A percentile compares a stretch with the other conserved stretches of the same genome.
Conservation (phyloP, 2,329 filamentous ascomycete genomes). For the Aspergillus ochraceus region DNA sequence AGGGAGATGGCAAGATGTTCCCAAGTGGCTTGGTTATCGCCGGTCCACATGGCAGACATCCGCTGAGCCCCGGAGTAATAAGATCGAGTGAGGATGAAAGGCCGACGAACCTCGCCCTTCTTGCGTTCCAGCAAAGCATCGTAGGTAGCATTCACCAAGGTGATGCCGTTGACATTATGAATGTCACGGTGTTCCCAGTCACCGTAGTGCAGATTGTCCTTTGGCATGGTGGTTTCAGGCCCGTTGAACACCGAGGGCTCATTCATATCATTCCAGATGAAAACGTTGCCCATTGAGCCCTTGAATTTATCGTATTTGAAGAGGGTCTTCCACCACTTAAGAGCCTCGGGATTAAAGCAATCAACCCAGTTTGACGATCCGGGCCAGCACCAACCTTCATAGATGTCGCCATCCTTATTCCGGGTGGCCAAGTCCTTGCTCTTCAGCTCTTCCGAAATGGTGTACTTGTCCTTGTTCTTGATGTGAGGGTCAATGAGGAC, state of each 20-base stretch:
- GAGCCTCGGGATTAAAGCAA: conserved; percentile 87
- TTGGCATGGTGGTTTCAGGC: conserved; percentile 97
- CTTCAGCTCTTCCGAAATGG: conserved; percentile 76
- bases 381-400: conserved; percentile 98
- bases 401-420: conserved; percentile 85
- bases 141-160: conserved; percentile 91
- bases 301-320: conserved; percentile 89
- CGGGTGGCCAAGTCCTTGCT: conserved; percentile 79
- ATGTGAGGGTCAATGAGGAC: conserved; percentile 97
- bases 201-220: conserved; percentile 89
- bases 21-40: conserved; percentile 95
- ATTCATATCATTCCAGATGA: conserved; percentile 99
- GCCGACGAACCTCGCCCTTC: conserved; percentile 79
- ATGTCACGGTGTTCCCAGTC: conserved; percentile 97
- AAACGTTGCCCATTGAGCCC: conserved; percentile 81
- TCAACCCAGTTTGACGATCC: conserved; percentile 97
- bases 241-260: conserved; percentile 99
- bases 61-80: conserved; percentile 92
- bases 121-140: conserved; percentile 81
- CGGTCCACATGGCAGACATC: conserved; percentile 95
- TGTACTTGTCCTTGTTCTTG: conserved; percentile 82
- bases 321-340: conserved; percentile 85
- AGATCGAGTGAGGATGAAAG: conserved; percentile 88
- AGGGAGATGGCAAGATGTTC: conserved; percentile 83
- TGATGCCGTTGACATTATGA: conserved; percentile 94